Conservation (phyloP, 1,284 basidiomycete genomes). For the Porodaedalea pini region DNA sequence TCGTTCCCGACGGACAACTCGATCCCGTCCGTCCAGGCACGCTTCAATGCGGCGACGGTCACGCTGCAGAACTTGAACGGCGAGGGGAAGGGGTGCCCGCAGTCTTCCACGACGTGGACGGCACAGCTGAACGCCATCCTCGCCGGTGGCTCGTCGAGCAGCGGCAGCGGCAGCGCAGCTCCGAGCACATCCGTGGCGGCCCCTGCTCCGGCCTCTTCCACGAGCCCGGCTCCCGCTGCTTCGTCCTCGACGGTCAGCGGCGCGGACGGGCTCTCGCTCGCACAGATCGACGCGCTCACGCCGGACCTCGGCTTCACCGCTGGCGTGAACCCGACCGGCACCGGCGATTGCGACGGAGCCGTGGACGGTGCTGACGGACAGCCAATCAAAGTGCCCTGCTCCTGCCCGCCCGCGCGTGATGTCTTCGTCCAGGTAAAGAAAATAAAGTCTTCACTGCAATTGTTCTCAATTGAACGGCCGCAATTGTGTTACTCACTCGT, state of each 20-base stretch:
- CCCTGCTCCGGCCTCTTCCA: neutral
- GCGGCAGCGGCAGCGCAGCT: neutral
- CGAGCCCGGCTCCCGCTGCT: neutral
- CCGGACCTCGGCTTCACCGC: conserved; percentile 21
- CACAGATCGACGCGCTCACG: conserved; percentile 17
- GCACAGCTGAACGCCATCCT: conserved; percentile 23
- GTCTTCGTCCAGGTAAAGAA: conserved; percentile 31
- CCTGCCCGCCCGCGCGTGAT: conserved; percentile 32
- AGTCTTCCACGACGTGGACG: conserved; percentile 25
- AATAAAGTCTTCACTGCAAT: neutral
- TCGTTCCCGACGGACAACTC: conserved; percentile 37
- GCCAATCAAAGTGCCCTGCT: conserved; percentile 34
- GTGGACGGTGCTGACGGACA: conserved; percentile 27
- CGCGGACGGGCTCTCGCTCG: conserved; percentile 9
- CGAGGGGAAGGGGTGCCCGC: conserved; percentile 27
- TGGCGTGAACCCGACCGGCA: conserved; percentile 24
- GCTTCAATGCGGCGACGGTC: conserved; percentile 34
- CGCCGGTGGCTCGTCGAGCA: neutral
- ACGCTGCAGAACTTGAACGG: conserved; percentile 33
- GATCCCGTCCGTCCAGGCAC: conserved; percentile 31
- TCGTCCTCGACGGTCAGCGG: neutral
- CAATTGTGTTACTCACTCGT: neutral
- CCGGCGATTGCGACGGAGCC: conserved; percentile 30
- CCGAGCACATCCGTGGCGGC: neutral
- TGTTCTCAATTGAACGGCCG: neutral